Percentiles rank a stretch among this genome's conserved stretches.
Evolutionary conservation across 768 basidiomycete genomes (phyloP).

Genomic region (Tylopilus balloui): DNA sequence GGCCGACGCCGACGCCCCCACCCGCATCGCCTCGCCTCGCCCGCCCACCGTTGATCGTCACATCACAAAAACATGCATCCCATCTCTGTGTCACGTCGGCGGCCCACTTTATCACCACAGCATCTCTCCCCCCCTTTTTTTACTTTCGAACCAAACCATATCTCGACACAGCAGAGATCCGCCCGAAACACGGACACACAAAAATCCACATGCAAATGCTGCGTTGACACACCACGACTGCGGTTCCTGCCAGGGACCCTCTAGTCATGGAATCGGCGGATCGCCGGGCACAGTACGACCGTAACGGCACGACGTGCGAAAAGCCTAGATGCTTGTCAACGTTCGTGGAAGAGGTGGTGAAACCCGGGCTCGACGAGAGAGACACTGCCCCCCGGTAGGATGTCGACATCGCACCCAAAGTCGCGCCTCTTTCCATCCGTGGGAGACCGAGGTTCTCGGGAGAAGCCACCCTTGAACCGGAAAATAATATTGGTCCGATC

Average conservation of each 20-base stretch:
- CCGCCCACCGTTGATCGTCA: too few relatives aligned
- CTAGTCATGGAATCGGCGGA: not conserved
- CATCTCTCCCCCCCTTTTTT: too few relatives aligned
- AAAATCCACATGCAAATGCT: not conserved
- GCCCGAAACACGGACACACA: not conserved
- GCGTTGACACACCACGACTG: not conserved
- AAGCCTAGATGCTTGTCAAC: not conserved
- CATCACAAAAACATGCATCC: not conserved
- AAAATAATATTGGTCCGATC: too few relatives aligned
- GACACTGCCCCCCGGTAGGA: too few relatives aligned
- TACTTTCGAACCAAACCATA: not conserved
- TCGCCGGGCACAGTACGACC: not conserved
- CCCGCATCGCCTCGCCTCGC: slow-evolving; percentile 12
- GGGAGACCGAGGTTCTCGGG: too few relatives aligned
- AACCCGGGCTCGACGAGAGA: not conserved
- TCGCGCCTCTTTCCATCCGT: too few relatives aligned
- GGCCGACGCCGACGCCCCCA: not conserved
- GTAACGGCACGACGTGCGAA: not conserved
- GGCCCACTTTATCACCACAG: slow-evolving; percentile 5
- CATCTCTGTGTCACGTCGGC: not conserved
- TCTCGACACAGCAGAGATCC: not conserved
- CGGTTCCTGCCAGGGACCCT: slow-evolving; percentile 11
- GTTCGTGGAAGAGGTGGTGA: not conserved
- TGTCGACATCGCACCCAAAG: too few relatives aligned
- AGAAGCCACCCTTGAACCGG: too few relatives aligned